These are phyloP conservation scores for Ophiocordyceps camponoti-leonardi DNA, from an alignment of 2,329 filamentous ascomycete genomes.

Conservation along the genomic window DNA sequence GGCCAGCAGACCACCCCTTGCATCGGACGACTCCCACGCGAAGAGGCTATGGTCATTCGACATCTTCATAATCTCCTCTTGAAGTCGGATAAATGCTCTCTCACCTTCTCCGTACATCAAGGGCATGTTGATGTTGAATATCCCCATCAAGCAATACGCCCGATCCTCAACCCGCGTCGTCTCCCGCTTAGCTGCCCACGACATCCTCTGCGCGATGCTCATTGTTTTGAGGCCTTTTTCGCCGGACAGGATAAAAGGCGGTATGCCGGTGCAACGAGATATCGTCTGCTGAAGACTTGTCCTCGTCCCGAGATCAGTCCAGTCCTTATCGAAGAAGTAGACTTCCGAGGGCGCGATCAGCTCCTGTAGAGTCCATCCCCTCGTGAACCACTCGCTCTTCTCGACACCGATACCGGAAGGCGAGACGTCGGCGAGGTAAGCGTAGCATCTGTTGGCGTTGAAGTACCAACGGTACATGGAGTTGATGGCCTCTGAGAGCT, in stretches of 20 bases:
- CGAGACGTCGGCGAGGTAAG: constrained; percentile 5
- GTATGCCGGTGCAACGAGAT: neutral
- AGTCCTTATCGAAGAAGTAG: constrained; percentile 6
- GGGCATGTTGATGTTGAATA: neutral
- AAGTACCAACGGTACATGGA: constrained; percentile 11
- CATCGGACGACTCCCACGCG: neutral
- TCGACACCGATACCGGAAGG: neutral
- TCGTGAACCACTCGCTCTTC: constrained; percentile 5
- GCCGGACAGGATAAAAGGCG: neutral
- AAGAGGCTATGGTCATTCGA: neutral
- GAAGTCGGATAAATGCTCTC: neutral
- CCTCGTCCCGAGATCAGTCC: neutral
- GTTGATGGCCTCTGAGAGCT: constrained; percentile 12
- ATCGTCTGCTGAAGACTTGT: neutral
- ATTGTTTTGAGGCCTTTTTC: neutral
- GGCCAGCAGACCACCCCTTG: neutral
- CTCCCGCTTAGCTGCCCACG: neutral
- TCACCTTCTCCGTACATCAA: neutral
- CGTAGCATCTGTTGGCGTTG: constrained; percentile 8
- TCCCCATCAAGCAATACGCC: neutral
- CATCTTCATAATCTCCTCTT: neutral
- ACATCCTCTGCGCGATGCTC: neutral
- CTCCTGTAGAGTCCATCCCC: constrained; percentile 11
- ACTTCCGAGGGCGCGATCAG: constrained; percentile 10
- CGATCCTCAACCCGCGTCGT: neutral